These are phyloP conservation scores for Apostasia ramifera DNA, from an alignment of 106 monocot species.

Conservation along the genomic window DNA sequence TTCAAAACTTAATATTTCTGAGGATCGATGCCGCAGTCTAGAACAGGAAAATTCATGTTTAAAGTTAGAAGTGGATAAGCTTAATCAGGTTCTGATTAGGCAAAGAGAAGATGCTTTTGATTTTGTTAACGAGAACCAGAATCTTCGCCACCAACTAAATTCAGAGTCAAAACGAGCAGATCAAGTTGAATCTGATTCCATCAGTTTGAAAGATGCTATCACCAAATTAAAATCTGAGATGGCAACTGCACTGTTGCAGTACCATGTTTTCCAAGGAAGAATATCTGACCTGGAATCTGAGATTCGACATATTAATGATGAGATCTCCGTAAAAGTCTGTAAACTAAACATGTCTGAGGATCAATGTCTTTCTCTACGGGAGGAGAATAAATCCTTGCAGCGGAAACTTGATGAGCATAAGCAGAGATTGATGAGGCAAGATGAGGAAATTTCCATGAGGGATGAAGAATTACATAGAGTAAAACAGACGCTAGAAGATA, in stretches of 20 bases:
- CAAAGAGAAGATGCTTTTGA: constrained; percentile 15
- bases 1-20: constrained; percentile 12
- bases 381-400: constrained; percentile 13
- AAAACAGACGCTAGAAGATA: not conserved
- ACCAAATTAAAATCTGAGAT: constrained; percentile 31
- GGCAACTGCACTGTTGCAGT: constrained; percentile 32
- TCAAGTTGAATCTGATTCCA: constrained; percentile 16
- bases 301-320: constrained; percentile 32
- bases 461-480: not conserved
- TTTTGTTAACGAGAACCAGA: not conserved
- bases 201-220: constrained; percentile 28
- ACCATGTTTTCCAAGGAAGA: constrained; percentile 21
- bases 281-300: constrained; percentile 36
- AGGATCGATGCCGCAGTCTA: constrained; percentile 28
- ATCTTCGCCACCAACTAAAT: not conserved
- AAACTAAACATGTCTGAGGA: constrained; percentile 25
- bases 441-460: constrained; percentile 2
- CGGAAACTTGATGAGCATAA: not conserved
- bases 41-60: constrained; percentile 27
- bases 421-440: not conserved
- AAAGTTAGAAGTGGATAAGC: constrained; percentile 19
- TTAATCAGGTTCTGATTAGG: constrained; percentile 18
- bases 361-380: constrained; percentile 22
- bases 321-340: constrained; percentile 4
- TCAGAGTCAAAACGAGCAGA: constrained; percentile 2